These are phyloP conservation scores for Drechslerella coelobrocha DNA, from an alignment of 2,329 filamentous ascomycete species.

Conservation along the genomic window DNA sequence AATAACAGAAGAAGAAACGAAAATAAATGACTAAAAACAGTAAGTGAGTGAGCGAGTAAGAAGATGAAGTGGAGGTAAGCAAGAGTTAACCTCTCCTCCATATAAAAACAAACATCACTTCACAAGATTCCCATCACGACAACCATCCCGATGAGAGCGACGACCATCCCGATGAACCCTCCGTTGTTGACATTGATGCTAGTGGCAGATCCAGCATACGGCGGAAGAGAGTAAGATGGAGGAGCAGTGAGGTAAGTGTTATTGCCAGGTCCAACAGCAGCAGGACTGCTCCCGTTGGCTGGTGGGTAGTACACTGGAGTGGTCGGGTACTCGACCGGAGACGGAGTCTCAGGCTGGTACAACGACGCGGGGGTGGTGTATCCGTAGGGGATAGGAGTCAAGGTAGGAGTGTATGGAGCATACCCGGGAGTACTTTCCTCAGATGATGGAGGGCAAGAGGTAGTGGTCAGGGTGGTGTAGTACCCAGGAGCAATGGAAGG, in stretches of 20 bases:
- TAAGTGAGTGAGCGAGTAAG: constrained; percentile 9
- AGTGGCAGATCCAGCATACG: constrained; percentile 40
- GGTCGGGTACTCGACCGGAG: constrained; percentile 28
- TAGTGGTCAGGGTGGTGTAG: constrained; percentile 18
- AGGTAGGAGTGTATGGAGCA: constrained; percentile 42
- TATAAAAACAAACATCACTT: constrained; percentile 19
- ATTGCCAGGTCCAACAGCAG: constrained; percentile 22
- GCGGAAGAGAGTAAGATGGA: constrained; percentile 34
- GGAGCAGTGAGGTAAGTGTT: constrained; percentile 27
- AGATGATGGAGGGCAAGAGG: constrained; percentile 37
- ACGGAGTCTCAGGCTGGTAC: constrained; percentile 37
- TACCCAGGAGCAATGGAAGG: constrained; percentile 21
- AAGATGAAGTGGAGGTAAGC: too few relatives aligned
- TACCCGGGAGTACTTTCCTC: constrained; percentile 22
- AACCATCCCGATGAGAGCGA: constrained; percentile 37
- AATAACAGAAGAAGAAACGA: constrained; percentile 6
- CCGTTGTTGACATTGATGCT: constrained; percentile 32
- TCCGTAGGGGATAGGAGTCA: constrained; percentile 38
- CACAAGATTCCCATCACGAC: constrained; percentile 42
- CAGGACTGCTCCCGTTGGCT: constrained; percentile 27
- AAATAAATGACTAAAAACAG: constrained; percentile 3
- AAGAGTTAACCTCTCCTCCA: too few relatives aligned
- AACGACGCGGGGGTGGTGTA: constrained; percentile 36
- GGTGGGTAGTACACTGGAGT: constrained; percentile 38
- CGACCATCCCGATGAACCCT: constrained; percentile 38